Conservation (phyloP, 106 monocot species). For the Apostasia shenzhenica region DNA sequence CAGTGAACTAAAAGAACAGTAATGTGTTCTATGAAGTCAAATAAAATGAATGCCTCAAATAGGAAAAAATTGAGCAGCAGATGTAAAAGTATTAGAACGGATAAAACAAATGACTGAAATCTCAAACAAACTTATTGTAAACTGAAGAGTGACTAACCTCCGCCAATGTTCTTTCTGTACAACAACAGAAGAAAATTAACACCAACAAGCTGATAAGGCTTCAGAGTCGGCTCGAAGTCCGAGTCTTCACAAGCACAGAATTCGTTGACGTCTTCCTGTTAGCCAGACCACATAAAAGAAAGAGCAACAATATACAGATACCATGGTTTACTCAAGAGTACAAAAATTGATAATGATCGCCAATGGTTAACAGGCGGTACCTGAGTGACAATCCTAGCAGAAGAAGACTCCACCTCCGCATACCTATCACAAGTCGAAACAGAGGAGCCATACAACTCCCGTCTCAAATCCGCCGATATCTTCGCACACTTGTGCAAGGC, state of each 20-base stretch:
- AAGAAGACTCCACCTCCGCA: slow-evolving; percentile 69
- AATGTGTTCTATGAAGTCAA: not conserved
- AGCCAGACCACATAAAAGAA: not conserved
- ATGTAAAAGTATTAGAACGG: too few relatives aligned
- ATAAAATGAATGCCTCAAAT: too few relatives aligned
- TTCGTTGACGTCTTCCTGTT: slow-evolving; percentile 70
- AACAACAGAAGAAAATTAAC: slow-evolving; percentile 92
- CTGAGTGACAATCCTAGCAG: slow-evolving; percentile 79
- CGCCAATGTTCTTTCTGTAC: slow-evolving; percentile 80
- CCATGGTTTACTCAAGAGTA: not conserved
- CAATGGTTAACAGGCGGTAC: slow-evolving; percentile 17
- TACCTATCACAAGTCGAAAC: slow-evolving; percentile 48
- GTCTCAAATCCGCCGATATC: slow-evolving; percentile 58
- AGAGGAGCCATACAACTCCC: slow-evolving; percentile 81
- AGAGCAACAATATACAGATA: not conserved
- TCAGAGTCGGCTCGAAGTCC: slow-evolving; percentile 63
- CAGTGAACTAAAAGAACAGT: not conserved
- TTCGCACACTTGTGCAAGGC: slow-evolving; percentile 74
- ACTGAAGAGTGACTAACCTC: slow-evolving; percentile 39
- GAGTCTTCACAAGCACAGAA: slow-evolving; percentile 49
- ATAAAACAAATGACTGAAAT: not conserved
- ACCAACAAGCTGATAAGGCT: slow-evolving; percentile 97
- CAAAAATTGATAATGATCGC: not conserved
- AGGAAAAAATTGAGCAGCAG: too few relatives aligned
- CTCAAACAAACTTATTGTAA: not conserved